Evolutionary conservation across 179 eudicot species (phyloP).

Genomic region (Silene noctiflora): DNA sequence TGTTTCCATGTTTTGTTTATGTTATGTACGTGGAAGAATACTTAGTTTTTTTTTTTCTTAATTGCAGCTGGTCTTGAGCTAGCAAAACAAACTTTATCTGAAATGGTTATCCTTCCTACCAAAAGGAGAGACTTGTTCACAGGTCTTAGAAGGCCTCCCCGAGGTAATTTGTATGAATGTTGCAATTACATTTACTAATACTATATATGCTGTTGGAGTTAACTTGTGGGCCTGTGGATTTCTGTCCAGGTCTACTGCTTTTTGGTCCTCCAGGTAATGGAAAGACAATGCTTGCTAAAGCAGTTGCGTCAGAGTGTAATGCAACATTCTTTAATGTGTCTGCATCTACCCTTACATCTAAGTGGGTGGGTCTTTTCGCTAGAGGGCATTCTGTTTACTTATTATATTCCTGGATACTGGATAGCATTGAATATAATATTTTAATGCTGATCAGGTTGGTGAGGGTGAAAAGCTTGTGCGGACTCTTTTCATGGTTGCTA

Average conservation of each 20-base stretch:
- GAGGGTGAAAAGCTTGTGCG: slow-evolving; percentile 98
- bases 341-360: slow-evolving; percentile 94
- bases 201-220: background rate
- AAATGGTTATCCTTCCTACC: slow-evolving; percentile 94
- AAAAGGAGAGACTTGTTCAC: slow-evolving; percentile 90
- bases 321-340: slow-evolving; percentile 96
- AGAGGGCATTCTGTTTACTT: slow-evolving; percentile 11
- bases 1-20: background rate
- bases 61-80: slow-evolving; percentile 93
- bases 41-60: background rate
- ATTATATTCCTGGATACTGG: slow-evolving; percentile 15
- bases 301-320: slow-evolving; percentile 90
- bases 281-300: slow-evolving; percentile 98
- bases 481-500: slow-evolving; percentile 86
- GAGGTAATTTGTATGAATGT: slow-evolving; percentile 45
- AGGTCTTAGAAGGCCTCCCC: slow-evolving; percentile 91
- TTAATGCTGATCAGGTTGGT: slow-evolving; percentile 61
- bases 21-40: slow-evolving; percentile 8
- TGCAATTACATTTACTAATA: background rate
- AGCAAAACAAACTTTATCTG: slow-evolving; percentile 88
- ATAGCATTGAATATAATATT: slow-evolving; percentile 11
- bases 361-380: slow-evolving; percentile 65
- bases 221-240: slow-evolving; percentile 17
- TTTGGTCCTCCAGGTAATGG: slow-evolving; percentile 99
- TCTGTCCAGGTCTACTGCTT: slow-evolving; percentile 74